Conservation (phyloP, 345 rosid genomes). For the Viola odorata region DNA sequence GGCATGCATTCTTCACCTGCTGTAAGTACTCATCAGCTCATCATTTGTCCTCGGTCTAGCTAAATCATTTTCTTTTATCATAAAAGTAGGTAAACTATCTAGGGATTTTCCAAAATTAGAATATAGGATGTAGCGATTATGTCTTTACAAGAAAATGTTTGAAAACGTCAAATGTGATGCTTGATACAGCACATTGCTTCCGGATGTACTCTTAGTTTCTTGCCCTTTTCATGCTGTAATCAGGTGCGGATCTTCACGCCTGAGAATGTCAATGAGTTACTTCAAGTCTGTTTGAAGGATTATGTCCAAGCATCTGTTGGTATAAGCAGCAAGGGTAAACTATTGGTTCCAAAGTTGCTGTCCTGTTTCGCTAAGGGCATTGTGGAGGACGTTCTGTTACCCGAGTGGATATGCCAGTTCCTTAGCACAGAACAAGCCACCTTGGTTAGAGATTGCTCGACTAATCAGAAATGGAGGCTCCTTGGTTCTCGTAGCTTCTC, state of each 20-base stretch:
- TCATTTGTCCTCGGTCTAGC: background rate
- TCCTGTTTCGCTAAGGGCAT: slow-evolving; percentile 44
- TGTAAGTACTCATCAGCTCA: slow-evolving; percentile 30
- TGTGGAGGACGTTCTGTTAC: slow-evolving; percentile 34
- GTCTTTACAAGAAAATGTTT: no score
- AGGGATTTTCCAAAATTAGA: no score
- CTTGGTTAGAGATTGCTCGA: slow-evolving; percentile 36
- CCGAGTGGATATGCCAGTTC: slow-evolving; percentile 58
- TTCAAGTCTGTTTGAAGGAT: slow-evolving; percentile 41
- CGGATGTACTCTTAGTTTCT: background rate
- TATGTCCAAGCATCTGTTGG: slow-evolving; percentile 53
- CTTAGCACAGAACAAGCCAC: slow-evolving; percentile 43
- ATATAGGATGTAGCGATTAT: no score
- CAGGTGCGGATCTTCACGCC: slow-evolving; percentile 65
- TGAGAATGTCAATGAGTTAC: slow-evolving; percentile 40
- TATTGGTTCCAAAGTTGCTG: slow-evolving; percentile 53
- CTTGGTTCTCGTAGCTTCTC: slow-evolving; percentile 43
- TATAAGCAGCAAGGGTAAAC: slow-evolving; percentile 43
- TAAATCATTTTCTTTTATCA: background rate
- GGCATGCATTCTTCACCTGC: slow-evolving; percentile 70
- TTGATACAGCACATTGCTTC: background rate
- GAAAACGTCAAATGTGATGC: no score
- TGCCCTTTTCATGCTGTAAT: background rate
- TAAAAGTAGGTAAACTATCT: background rate
- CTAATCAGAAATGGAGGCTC: slow-evolving; percentile 42